Percentiles rank a stretch among this genome's conserved stretches.
Evolutionary conservation across 2,329 filamentous ascomycete species (phyloP).

Genomic region (Phyllosticta paracitricarpa): DNA sequence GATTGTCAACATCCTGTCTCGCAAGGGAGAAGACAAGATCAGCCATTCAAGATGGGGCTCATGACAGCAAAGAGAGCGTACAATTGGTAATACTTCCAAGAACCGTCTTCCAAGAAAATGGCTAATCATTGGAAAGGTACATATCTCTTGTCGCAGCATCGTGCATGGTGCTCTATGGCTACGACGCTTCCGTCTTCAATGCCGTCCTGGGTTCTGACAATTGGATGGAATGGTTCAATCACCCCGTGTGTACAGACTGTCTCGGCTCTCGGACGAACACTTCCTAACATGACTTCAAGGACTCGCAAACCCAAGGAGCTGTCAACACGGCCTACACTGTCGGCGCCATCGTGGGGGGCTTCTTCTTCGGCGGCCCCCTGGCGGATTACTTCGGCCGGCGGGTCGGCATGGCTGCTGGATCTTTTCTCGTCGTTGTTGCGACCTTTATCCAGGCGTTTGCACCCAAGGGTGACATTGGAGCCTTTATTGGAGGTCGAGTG

Average conservation of each 20-base stretch:
- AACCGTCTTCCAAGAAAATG: not conserved
- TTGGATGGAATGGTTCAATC: slow-evolving; percentile 56
- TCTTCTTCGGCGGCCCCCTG: slow-evolving; percentile 56
- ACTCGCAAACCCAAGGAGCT: slow-evolving; percentile 39
- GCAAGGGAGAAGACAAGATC: not conserved
- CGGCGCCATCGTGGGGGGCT: slow-evolving; percentile 59
- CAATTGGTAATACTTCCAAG: slow-evolving; percentile 31
- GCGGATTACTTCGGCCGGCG: slow-evolving; percentile 55
- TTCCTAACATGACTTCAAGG: not conserved
- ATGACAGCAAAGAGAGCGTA: slow-evolving; percentile 30
- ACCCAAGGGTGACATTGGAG: slow-evolving; percentile 49
- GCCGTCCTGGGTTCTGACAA: slow-evolving; percentile 58
- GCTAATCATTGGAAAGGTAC: slow-evolving; percentile 39
- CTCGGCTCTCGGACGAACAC: not conserved
- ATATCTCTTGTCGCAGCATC: slow-evolving; percentile 60
- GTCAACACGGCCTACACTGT: slow-evolving; percentile 64
- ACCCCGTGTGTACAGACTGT: slow-evolving; percentile 18
- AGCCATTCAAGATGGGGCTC: slow-evolving; percentile 2
- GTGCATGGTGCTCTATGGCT: slow-evolving; percentile 67
- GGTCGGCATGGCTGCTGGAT: slow-evolving; percentile 55
- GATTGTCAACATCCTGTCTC: not conserved
- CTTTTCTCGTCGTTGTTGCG: slow-evolving; percentile 54
- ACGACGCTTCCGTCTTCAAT: slow-evolving; percentile 66
- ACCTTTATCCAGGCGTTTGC: slow-evolving; percentile 61
- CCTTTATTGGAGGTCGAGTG: slow-evolving; percentile 59